Percentiles rank a stretch among this genome's conserved stretches.
These are phyloP conservation scores for Lactarius pseudohatsudake DNA, from an alignment of 768 basidiomycete species.

Conservation along the genomic window DNA sequence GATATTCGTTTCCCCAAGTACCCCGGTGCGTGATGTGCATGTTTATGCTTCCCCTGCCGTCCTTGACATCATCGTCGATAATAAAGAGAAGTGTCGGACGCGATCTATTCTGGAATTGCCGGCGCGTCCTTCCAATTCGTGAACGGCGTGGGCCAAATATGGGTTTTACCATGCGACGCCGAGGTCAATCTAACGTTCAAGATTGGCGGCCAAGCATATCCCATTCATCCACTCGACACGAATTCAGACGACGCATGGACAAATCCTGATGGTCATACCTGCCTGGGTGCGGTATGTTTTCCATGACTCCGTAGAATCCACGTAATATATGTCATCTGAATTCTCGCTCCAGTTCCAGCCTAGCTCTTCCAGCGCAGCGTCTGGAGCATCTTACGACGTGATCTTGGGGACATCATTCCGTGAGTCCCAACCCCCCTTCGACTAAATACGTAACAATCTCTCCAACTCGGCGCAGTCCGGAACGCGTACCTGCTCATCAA, in stretches of 20 bases:
- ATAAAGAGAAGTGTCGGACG: constrained; percentile 33
- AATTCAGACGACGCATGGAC: constrained; percentile 30
- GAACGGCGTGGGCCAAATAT: constrained; percentile 31
- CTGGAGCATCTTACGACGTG: constrained; percentile 33
- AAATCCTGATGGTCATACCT: constrained; percentile 35
- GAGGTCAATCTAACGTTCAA: constrained; percentile 39
- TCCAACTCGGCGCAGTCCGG: constrained; percentile 32
- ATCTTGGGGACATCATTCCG: constrained; percentile 42
- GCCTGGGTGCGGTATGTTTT: constrained; percentile 35
- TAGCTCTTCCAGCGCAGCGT: constrained; percentile 28
- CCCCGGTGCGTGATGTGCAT: constrained; percentile 30
- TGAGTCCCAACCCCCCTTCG: constrained; percentile 26
- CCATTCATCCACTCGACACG: constrained; percentile 40
- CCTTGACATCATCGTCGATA: neutral
- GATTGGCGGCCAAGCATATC: constrained; percentile 36
- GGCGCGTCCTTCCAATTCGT: constrained; percentile 34
- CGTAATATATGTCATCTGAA: neutral
- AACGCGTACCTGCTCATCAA: constrained; percentile 41
- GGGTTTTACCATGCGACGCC: constrained; percentile 37
- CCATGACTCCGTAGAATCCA: neutral
- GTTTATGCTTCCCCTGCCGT: neutral
- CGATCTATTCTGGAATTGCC: constrained; percentile 39
- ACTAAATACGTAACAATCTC: neutral
- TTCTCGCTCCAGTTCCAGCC: constrained; percentile 36
- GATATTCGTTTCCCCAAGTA: constrained; percentile 39